Evolutionary conservation across 2,329 filamentous ascomycete genomes (phyloP), one percentile per base, ranked within the genome.

Genomic region (Aspergillus sp.): DNA sequence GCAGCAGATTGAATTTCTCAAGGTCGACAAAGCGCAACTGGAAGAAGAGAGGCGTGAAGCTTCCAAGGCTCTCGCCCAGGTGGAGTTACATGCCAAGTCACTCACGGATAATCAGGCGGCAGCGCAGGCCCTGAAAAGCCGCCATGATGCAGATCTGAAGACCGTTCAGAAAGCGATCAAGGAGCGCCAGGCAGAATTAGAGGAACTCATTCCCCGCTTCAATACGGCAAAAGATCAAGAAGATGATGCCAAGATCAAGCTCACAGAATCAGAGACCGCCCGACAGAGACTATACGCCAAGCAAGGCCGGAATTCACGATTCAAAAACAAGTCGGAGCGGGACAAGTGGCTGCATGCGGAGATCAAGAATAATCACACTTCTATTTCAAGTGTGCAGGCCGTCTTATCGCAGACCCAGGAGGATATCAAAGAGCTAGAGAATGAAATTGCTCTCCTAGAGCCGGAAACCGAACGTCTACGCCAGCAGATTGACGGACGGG

Each of bases 21-120:
- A 89, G 66, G 88, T 96, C 48, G 95, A 99, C 71, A 91, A 92
- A 68, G 84, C 87, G 49, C 93, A 98, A 73, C 84, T 96, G 7
- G 95, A 99, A 69, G 91, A 94, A 65, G 95, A 99, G 72, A 89
- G 93, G 65, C 90, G 91, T 54, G 92, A 97, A 43, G 87, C 87
- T 31, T 90, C 93, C 5, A 91, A 92, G 71, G 80, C 85, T 7
- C 88, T 91, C 68, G 96, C 95, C 4, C 93, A 96, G 75, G 85
- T 91, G 2, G 95, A 99, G 76, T 83, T 98, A 38, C 90, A 92
- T 64, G 85, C 92, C 59, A 96, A 95, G 75, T 88, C 87, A 48
- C 81, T 98, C 38, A 86, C 87, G n/a, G 92, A 96, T 69, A 92
- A 91, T 54, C 91, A 96, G 74, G 90, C 89, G 4, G 85, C 89